Conservation (phyloP, 495 filamentous ascomycete species). For the Lasiosphaeriaceae sp. region DNA sequence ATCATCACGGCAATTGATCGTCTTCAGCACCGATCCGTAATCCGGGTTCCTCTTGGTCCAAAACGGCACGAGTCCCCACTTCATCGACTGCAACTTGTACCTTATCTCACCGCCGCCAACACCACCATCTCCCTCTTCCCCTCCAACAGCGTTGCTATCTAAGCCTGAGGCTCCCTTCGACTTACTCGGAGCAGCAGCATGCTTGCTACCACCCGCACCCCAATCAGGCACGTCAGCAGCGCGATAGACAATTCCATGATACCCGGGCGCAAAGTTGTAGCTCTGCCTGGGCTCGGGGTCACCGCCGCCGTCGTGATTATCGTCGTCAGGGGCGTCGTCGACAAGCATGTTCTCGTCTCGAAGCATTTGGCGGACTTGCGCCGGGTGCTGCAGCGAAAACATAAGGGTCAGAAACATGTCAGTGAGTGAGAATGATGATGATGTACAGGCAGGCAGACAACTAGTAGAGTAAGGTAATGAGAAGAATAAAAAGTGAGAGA, state of each 20-base stretch:
- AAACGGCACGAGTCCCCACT: slow-evolving; percentile 63
- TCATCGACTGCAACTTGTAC: slow-evolving; percentile 87
- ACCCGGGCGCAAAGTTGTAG: slow-evolving; percentile 92
- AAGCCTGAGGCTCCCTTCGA: background rate
- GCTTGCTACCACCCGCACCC: slow-evolving; percentile 31
- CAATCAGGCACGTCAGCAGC: slow-evolving; percentile 62
- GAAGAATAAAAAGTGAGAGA: background rate
- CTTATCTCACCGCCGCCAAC: slow-evolving; percentile 7
- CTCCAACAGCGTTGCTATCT: no score
- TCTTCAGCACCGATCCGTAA: slow-evolving; percentile 72
- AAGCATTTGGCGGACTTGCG: slow-evolving; percentile 64
- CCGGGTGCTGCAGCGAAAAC: slow-evolving; percentile 46
- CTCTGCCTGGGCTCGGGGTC: slow-evolving; percentile 55
- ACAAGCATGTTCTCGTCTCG: slow-evolving; percentile 72
- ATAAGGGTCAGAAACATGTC: background rate
- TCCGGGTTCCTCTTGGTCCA: slow-evolving; percentile 46
- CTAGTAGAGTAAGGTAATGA: background rate
- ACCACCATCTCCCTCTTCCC: background rate
- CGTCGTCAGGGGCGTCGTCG: slow-evolving; percentile 70
- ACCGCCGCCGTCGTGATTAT: slow-evolving; percentile 35
- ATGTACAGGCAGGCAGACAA: background rate
- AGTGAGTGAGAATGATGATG: background rate
- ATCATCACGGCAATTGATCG: slow-evolving; percentile 95
- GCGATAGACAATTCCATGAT: slow-evolving; percentile 81
- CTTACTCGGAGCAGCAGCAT: slow-evolving; percentile 10